Evolutionary conservation across 176 grass and related monocot genomes (phyloP).

Genomic region (Triticum dicoccoides): DNA sequence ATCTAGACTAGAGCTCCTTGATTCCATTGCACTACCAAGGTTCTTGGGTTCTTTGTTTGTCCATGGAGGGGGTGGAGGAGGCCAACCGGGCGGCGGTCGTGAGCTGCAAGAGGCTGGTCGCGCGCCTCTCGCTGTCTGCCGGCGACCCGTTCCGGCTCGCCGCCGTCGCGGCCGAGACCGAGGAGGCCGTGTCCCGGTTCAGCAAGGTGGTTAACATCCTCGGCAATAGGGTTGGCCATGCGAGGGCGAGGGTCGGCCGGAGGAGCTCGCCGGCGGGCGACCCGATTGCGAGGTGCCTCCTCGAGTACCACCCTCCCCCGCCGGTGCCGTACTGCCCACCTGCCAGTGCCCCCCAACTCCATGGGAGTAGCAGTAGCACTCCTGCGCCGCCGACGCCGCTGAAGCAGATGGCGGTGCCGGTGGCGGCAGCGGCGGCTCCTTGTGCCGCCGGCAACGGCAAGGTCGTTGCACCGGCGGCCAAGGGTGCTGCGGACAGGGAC

Average conservation of each 20-base stretch:
- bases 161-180: conserved; percentile 37
- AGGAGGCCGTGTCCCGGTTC: conserved; percentile 39
- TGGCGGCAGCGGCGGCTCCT: background rate
- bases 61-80: conserved; percentile 47
- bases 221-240: conserved; percentile 46
- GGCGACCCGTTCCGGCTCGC: conserved; percentile 27
- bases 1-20: background rate
- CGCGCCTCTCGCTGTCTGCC: conserved; percentile 26
- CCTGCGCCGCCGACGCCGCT: background rate
- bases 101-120: conserved; percentile 52
- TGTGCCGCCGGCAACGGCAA: conserved; percentile 3
- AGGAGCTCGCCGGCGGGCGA: conserved; percentile 31
- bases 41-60: background rate
- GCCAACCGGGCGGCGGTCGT: conserved; percentile 44
- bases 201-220: conserved; percentile 46
- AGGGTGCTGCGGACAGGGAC: conserved; percentile 11
- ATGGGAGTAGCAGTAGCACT: background rate
- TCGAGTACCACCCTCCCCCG: conserved; percentile 27
- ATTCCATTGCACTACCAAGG: conserved; percentile 4
- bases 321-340: background rate
- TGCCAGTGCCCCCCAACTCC: background rate
- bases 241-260: conserved; percentile 40
- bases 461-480: conserved; percentile 11
- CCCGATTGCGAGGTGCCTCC: background rate
- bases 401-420: background rate